These are phyloP conservation scores for Eucalyptus decipiens DNA, from an alignment of 345 rosid species.

Conservation along the genomic window DNA sequence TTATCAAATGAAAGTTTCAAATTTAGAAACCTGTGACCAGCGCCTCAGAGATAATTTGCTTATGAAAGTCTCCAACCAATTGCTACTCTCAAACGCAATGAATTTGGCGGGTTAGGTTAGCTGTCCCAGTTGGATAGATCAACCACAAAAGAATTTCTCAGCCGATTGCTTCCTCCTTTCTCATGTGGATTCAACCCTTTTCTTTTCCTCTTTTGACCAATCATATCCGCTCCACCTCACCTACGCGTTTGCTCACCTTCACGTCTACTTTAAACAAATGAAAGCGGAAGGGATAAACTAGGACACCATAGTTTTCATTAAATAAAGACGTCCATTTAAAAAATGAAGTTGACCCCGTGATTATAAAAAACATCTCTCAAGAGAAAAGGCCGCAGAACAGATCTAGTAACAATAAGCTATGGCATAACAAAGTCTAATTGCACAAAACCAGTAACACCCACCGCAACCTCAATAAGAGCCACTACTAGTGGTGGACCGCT, in stretches of 20 bases:
- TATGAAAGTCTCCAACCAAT: background rate
- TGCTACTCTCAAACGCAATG: background rate
- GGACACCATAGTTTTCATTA: background rate
- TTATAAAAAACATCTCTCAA: background rate
- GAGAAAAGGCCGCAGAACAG: background rate
- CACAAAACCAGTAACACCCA: background rate
- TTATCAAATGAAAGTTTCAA: background rate
- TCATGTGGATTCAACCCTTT: background rate
- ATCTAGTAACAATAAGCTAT: background rate
- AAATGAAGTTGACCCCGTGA: background rate
- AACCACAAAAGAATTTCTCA: background rate
- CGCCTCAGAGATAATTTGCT: background rate
- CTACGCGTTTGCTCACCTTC: background rate
- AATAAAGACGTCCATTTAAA: background rate
- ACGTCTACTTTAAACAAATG: background rate
- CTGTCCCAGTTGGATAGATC: background rate
- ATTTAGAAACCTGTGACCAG: background rate
- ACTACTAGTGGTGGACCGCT: background rate
- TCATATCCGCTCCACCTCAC: background rate
- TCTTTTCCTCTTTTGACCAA: background rate
- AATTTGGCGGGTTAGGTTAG: background rate
- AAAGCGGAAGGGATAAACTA: background rate
- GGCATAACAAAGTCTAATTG: background rate
- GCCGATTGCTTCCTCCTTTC: background rate
- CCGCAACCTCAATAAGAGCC: background rate